Conservation (phyloP, 1,139 yeast species). For the Hemisphaericaspora subhashii region DNA sequence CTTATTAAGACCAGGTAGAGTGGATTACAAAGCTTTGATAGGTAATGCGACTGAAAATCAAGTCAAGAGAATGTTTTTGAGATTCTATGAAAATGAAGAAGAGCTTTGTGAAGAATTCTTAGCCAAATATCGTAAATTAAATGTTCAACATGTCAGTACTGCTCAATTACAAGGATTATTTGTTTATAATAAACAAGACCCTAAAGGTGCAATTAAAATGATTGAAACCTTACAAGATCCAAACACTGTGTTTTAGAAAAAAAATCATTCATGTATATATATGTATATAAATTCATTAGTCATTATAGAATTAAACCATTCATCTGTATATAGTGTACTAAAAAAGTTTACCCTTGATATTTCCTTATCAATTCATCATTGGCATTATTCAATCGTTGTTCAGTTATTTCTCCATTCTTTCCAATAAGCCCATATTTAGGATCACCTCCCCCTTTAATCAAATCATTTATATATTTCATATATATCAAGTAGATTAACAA, state of each 20-base stretch:
- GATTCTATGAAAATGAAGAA: slow-evolving; percentile 73
- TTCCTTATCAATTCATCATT: slow-evolving; percentile 24
- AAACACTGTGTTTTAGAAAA: slow-evolving; percentile 27
- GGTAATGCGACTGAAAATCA: slow-evolving; percentile 86
- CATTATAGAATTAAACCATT: slow-evolving; percentile 1
- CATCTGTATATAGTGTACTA: not conserved
- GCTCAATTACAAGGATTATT: slow-evolving; percentile 96
- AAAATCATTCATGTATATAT: slow-evolving; percentile 3
- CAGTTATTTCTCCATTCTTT: slow-evolving; percentile 13
- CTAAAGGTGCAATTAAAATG: slow-evolving; percentile 72
- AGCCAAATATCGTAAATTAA: slow-evolving; percentile 46
- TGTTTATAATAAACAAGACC: slow-evolving; percentile 87
- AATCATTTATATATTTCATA: slow-evolving; percentile 42
- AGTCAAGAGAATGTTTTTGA: slow-evolving; percentile 77
- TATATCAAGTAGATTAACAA: slow-evolving; percentile 50
- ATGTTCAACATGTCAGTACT: slow-evolving; percentile 67
- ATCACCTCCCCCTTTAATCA: slow-evolving; percentile 22
- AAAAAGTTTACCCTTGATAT: slow-evolving; percentile 25
- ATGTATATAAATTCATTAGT: slow-evolving; percentile 3
- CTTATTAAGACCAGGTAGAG: slow-evolving; percentile 87
- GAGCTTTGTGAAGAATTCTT: slow-evolving; percentile 67
- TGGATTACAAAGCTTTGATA: slow-evolving; percentile 78
- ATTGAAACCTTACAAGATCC: slow-evolving; percentile 44
- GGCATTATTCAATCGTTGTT: slow-evolving; percentile 18
- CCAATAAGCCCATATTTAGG: slow-evolving; percentile 9